These are phyloP conservation scores for Komagataella populi DNA, from an alignment of 805 yeast genomes.

Conservation along the genomic window DNA sequence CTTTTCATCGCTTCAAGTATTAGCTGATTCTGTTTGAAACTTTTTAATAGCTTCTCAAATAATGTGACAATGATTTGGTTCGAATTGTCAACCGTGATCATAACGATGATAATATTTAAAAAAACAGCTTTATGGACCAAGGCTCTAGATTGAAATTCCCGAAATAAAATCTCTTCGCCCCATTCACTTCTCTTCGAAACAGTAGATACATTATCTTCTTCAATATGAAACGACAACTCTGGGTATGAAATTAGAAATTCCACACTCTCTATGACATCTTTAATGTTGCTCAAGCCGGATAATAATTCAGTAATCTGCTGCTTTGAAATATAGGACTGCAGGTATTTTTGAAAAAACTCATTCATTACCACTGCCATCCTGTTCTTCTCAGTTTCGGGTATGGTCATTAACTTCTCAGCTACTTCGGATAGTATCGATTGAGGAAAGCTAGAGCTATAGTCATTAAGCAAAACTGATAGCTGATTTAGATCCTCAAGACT, in stretches of 20 bases:
- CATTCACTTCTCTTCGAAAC: neutral
- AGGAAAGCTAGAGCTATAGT: neutral
- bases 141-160: neutral
- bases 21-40: conserved; percentile 6
- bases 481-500: neutral
- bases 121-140: conserved; percentile 8
- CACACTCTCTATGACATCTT: neutral
- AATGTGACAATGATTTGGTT: conserved; percentile 12
- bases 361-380: neutral
- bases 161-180: neutral
- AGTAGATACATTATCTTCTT: neutral
- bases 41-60: conserved; percentile 8
- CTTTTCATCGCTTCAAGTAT: neutral
- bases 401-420: neutral
- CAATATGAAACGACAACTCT: neutral
- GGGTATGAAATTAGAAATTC: neutral
- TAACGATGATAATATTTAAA: conserved; percentile 13
- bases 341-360: neutral
- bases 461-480: neutral
- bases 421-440: neutral
- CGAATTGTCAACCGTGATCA: conserved; percentile 16
- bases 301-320: neutral
- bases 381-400: neutral
- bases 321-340: neutral
- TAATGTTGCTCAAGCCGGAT: neutral